Evolutionary conservation across 768 basidiomycete species (phyloP), one percentile per base, ranked within the genome.

Genomic region (Sistotremastrum suecicum): DNA sequence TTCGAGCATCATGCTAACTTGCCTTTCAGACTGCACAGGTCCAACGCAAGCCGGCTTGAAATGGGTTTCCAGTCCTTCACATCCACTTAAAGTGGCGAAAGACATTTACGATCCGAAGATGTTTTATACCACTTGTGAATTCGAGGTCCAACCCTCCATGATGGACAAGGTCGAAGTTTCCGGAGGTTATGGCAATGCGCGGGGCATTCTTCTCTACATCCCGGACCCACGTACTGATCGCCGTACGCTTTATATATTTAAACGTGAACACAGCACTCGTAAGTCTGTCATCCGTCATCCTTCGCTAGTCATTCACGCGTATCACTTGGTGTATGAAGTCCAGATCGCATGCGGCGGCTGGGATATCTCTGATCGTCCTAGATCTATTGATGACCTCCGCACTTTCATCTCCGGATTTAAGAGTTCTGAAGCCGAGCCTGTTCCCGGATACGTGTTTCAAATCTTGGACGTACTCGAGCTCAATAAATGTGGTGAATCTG

Each of bases 1-100:
- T 20, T 20, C 20, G 20, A 20, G 20, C 12, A 20, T 36, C 37
- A 10, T 44, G 31, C 40, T 36, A n/a, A 45, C 9, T 9, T 30
- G 34, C 10, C 12, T 30, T 32, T 34, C 35, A 64, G 63, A 65
- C 46, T 61, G 61, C 44, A 60, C 61, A 1, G 63, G 63, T 1
- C 48, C 56, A 10, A 48, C 57, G 3, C 51, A 54, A 28, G 54
- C 54, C n/a, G 61, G 60, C 20, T n/a, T 54, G 0, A 59, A 55
- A 35, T 60, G 57, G 57, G 48, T 65, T 5, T 20, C 20, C 20
- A 20, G 20, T 20, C 20, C 20, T 20, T n/a, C 10, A 42, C 42
- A 11, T 10, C 46, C 56, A 3, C 41, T 56, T 11, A 46, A 55
- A 10, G 37, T 48, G 9, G 41, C 59, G 3, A 51, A 52, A 12